phyloP scores from a whole-genome alignment of 2,329 filamentous ascomycete species.

The Talaromyces sp. region DNA sequence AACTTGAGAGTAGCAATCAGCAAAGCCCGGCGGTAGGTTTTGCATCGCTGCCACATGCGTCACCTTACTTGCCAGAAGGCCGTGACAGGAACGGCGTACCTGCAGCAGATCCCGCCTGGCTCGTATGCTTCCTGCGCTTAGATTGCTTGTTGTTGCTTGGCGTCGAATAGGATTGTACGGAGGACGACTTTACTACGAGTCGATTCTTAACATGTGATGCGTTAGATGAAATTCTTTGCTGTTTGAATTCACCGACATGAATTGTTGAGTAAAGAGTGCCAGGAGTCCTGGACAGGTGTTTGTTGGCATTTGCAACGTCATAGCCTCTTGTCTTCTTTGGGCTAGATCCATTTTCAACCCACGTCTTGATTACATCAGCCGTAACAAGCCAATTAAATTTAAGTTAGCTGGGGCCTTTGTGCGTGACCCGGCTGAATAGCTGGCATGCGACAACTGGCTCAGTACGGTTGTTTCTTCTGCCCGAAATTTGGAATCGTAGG shows the following conservation, averaged over 20 bases:
- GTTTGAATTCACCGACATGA: background rate
- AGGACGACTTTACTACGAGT: background rate
- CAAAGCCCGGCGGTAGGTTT: background rate
- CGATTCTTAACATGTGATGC: background rate
- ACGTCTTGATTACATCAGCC: background rate
- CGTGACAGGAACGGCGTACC: slow-evolving; percentile 11
- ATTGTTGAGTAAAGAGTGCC: background rate
- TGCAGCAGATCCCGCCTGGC: slow-evolving; percentile 6
- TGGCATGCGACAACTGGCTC: background rate
- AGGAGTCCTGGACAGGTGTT: background rate
- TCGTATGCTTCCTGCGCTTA: background rate
- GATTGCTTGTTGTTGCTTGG: background rate
- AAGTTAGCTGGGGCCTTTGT: background rate
- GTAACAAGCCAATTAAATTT: background rate
- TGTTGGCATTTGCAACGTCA: slow-evolving; percentile 12
- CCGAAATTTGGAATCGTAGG: background rate
- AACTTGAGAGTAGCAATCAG: background rate
- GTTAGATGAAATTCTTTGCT: background rate
- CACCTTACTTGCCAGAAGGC: background rate
- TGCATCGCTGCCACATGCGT: background rate
- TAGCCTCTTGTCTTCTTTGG: background rate
- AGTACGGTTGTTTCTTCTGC: background rate
- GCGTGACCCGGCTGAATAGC: background rate
- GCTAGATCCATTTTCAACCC: background rate
- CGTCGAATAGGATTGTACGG: no score